Base-by-base conservation (phyloP, 495 filamentous ascomycete species). In the Parmelia sp. region DNA sequence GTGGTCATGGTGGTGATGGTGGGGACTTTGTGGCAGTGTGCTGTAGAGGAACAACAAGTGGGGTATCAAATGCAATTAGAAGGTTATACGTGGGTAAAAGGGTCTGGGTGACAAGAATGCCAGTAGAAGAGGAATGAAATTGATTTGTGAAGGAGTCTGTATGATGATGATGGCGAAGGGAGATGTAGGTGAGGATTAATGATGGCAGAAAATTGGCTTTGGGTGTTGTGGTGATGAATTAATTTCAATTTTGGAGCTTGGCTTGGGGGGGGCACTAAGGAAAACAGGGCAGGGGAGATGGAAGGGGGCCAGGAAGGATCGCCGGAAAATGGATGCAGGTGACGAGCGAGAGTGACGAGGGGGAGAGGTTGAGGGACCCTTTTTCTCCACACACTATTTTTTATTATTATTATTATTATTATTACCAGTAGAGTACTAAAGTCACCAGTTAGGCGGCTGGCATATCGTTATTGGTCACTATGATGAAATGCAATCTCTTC, bases 21-120 rank as follows among this genome's bases (percentile, higher is more conserved):
- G 31, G 49, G 12, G 27, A 25, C 7, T n/a, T 27, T 57, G 61
- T 62, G 58, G 56, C 21, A 31, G 19, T 31, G 27, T 53, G 49
- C 5, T 36, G 35, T 63, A 49, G 42, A 64, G 35, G 23, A 51
- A 64, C 61, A 47, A 47, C 56, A 53, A 15, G 25, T 25, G 23
- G 62, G 62, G 62, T 64, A 64, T 64, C 62, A 64, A 58, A 64
- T 47, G 56, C 31, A 58, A 37, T 49, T 59, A 49, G 49, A 29
- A 64, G 56, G 42, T 59, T 40, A 23, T 35, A 27, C n/a, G 29
- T 21, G 27, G 4, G 5, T 39, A 59, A 37, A 58, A 63, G 10
- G 21, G 12, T 12, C 62, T 64, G 23, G 40, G 47, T 39, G 62
- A 59, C 49, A 10, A 15, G 4, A 19, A 42, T 58, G 40, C 62